Evolutionary conservation across 441 rosid genomes (phyloP), one percentile per base, ranked within the genome.

Genomic region (Jatropha podagrica): DNA sequence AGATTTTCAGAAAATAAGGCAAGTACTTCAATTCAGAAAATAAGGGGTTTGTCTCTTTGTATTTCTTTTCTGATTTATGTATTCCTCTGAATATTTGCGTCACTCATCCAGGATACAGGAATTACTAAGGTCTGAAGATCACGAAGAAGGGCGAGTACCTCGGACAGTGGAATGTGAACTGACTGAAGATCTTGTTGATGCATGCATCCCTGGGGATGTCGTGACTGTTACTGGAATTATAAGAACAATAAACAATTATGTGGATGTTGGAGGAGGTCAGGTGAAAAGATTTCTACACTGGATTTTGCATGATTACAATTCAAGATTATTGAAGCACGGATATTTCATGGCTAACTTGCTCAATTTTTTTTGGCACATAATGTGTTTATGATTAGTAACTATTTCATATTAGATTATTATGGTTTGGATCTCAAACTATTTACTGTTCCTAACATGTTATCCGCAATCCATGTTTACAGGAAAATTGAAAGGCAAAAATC

Each of bases 1-100:
- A 77, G 99, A 96, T 85, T 91, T 96, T 90, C 99, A 96, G 86
- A 96, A 96, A 83, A 92, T 96, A 80, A 89, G 98, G 99, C 92
- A 64, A 26, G 60, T 71, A 37, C 13, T 62, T 64, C 38, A 26
- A 5, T 20, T 51, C 48, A 20, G 11, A 12, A 18, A 2, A 15
- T 17, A 41, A 17, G 12, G 67, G 44, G 23, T 63, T 38, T 48
- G 15, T n/a, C 12, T 56, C 17, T 73, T 32, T 7, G n/a, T 5
- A 18, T 42, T 65, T 79, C 67, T 52, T 65, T 55, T 58, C 37
- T 38, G 41, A 40, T 37, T 17, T 73, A 4, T 14, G 8, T 27
- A 2, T 56, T n/a, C 23, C 46, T 77, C 58, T 60, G 64, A 66
- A 76, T 11, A 20, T 76, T 77, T 73, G 52, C 58, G 61, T 67